Evolutionary conservation across 192 early-diverging fungal species (phyloP), one percentile per base, ranked within the genome.

Genomic region (Coemansia sp.): DNA sequence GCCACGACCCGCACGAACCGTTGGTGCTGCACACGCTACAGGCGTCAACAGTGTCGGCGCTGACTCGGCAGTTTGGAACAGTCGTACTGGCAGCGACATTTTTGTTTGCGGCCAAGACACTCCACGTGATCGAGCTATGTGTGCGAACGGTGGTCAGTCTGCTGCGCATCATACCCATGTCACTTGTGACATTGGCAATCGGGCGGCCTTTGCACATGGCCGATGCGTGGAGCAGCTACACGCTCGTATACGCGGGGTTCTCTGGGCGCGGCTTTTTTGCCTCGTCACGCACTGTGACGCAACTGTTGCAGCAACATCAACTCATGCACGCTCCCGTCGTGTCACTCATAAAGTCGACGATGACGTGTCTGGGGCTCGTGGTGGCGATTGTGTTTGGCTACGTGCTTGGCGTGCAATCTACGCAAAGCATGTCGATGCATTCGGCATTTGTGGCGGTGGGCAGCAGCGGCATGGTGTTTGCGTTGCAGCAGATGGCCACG

Each of bases 321-420:
- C 19, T 80, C 57, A 44, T 80, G 47, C 77, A 80, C 26, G 70
- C 77, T 50, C 68, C 77, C 2, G 77, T 74, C 1, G 77, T 80
- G 21, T 74, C 71, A 54, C 54, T 80, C 38, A 67, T 80, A 54
- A 63, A 66, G 49, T 80, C 77, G 20, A 71, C 77, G 38, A 66
- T 80, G 64, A 80, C 77, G 2, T 70, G 77, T 47, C 70, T 69
- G 44, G 64, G 71, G 8, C 68, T 80, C 31, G 58, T 80, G 10
- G 42, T 74, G 17, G 71, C 77, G 2, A 14, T 80, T 23, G 58
- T 80, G 8, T 54, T 71, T 58, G 71, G 77, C 2, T 80, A 80
- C 25, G 42, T 62, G 26, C 57, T 80, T 11, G 77, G 77, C 15
- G 20, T 74, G 17, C 66, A 65, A 4, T 71, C 68, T 2, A 47